Base-by-base conservation (phyloP, 2,329 filamentous ascomycete species). In the Calonectria naviculata region DNA sequence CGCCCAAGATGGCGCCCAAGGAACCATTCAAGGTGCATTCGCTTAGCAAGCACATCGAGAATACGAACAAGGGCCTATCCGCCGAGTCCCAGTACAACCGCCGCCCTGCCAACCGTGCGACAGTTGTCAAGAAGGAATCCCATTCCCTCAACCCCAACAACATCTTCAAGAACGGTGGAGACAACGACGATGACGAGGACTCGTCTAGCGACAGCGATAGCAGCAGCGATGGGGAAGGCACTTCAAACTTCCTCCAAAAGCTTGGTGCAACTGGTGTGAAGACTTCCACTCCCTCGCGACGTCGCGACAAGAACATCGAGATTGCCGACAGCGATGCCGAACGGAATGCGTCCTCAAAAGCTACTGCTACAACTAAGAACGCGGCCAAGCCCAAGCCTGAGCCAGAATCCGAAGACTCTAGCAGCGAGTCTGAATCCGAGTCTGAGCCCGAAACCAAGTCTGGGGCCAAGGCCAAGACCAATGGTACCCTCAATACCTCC, bases 281-380 rank as follows among this genome's bases (percentile, higher is more conserved):
- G 60, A 34, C 71, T 60, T 65, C 65, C 58, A 71, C 60, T 15
- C 56, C 74, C 63, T 46, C 73, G 54, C 73, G 68, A 41, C 79
- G 78, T 65, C 80, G 77, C 69, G 78, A 73, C 78, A 81, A 81
- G 73, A 71, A 80, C 49, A 81, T 83, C 26, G 84, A 85, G 71
- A 84, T 85, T 70, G 83, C 83, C 76, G 84, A 85, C 68, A 85
- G 84, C 75, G 83, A 85, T 74, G 81, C 75, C 75, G 84, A 85
- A 71, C 81, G 81, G 66, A 79, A 78, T 56, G 73, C 80, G 42
- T 72, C 78, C 21, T 72, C 77, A 36, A 80, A 79, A 38, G 75
- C 71, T 36, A 36, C 70, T n/a, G 65, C 49, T 26, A 15, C 71
- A 21, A 8, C 41, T 9, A 76, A 75, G 63, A 76, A 76, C 24